phyloP scores from a whole-genome alignment of 2,329 filamentous ascomycete species.

The Fonsecaea multimorphosa region DNA sequence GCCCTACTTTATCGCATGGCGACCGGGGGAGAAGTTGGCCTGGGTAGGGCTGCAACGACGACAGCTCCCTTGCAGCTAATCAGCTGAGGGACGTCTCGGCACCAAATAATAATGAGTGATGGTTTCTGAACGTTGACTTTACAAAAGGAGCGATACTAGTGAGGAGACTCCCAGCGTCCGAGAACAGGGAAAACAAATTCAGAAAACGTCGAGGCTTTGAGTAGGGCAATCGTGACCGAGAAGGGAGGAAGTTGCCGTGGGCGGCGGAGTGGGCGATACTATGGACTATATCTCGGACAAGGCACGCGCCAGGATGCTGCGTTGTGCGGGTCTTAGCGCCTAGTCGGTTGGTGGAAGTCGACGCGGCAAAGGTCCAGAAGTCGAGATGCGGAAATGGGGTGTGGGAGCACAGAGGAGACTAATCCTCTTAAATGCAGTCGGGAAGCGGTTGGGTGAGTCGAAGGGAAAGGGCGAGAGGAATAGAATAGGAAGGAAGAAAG shows the following conservation, averaged over 20 bases:
- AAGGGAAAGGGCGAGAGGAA: conserved; percentile 12
- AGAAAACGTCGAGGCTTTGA: conserved; percentile 7
- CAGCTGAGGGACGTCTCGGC: conserved; percentile 14
- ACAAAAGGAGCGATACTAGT: not conserved
- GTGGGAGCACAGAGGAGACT: conserved; percentile 7
- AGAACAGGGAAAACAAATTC: not conserved
- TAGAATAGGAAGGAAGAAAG: conserved; percentile 17
- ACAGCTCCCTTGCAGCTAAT: conserved; percentile 10
- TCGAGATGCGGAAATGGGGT: conserved; percentile 1
- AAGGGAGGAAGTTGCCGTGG: conserved; percentile 9
- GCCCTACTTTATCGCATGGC: conserved; percentile 33
- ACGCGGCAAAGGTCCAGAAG: conserved; percentile 9
- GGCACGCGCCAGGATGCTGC: conserved; percentile 22
- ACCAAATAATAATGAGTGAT: not conserved
- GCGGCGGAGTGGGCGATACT: conserved; percentile 13
- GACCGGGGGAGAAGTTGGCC: conserved; percentile 19
- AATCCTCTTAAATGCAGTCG: conserved; percentile 6
- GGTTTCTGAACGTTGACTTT: not conserved
- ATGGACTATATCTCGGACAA: conserved; percentile 16
- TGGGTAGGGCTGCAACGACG: conserved; percentile 20
- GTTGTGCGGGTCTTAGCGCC: conserved; percentile 24
- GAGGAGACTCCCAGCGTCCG: not conserved
- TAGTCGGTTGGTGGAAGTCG: conserved; percentile 14
- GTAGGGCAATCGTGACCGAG: not conserved
- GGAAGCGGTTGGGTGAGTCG: not conserved